These are phyloP conservation scores for Apophysomyces sp. DNA, from an alignment of 371 early-diverging fungal species.

Conservation along the genomic window DNA sequence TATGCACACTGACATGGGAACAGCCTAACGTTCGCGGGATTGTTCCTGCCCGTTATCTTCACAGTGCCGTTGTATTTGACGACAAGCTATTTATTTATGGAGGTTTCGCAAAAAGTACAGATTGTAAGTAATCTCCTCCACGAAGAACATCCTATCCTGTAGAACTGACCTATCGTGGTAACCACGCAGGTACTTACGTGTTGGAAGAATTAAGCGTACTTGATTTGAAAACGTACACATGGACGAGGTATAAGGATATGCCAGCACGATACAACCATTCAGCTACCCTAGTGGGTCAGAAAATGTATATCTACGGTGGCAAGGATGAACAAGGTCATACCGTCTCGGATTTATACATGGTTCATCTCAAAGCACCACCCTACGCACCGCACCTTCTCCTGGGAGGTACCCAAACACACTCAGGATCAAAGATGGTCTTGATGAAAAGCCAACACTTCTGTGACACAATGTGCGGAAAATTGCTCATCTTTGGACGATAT, in stretches of 20 bases:
- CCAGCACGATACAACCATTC: constrained; percentile 62
- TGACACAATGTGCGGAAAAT: constrained; percentile 56
- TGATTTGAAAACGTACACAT: constrained; percentile 52
- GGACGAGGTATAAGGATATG: constrained; percentile 46
- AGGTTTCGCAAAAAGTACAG: constrained; percentile 58
- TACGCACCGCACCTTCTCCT: constrained; percentile 34
- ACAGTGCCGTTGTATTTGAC: constrained; percentile 60
- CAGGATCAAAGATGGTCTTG: constrained; percentile 42
- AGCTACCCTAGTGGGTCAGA: constrained; percentile 47
- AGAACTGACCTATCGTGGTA: background rate
- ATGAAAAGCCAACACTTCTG: constrained; percentile 66
- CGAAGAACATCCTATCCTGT: background rate
- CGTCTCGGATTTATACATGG: constrained; percentile 54
- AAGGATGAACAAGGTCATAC: constrained; percentile 61
- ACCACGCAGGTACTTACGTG: constrained; percentile 53
- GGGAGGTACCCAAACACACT: constrained; percentile 12
- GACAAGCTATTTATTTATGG: constrained; percentile 66
- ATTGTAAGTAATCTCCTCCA: constrained; percentile 33
- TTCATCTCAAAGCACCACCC: constrained; percentile 43
- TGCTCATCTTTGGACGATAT: constrained; percentile 56
- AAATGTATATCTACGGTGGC: constrained; percentile 57
- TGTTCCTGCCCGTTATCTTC: constrained; percentile 56
- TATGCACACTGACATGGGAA: constrained; percentile 45
- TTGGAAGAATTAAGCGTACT: constrained; percentile 56
- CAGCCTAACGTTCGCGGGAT: constrained; percentile 50